Base-by-base conservation (phyloP, 75 land plant species). In the Pinus albicaulis region DNA sequence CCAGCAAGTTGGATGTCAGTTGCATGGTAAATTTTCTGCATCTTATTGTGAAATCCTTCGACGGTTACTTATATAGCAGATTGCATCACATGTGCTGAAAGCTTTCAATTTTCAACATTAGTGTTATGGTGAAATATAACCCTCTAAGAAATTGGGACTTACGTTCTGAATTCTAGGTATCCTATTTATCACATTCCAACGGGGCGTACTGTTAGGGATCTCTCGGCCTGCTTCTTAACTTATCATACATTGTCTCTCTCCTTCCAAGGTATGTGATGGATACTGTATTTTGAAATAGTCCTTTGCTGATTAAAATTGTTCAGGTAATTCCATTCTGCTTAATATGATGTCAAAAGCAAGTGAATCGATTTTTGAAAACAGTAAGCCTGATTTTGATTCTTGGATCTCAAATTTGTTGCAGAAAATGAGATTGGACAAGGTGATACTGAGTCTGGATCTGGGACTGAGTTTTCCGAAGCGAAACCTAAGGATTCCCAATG, bases 101-200 rank as follows among this genome's bases (percentile, higher is more conserved):
- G 71, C 24, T 8, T 41, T 17, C 12, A 48, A 8, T 68, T 41
- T 68, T 68, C 11, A 41, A 20, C 53, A 8, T 34, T 52, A n/a
- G 20, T 68, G 4, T 68, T 41, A 7, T 41, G 3, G 23, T 38
- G n/a, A 38, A 3, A 10, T 5, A 66, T 66, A 19, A 31, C 20
- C 38, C 38, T 44, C n/a, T 20, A 22, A 68, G 34, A 68, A 41
- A 41, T 41, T 44, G 4, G 10, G 10, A 68, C 10, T 68, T 68
- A 11, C 41, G 71, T 10, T 22, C 23, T 66, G 20, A 53, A 68
- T 68, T 68, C 14, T 44, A 83, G 85, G 85, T 86, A 86, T 74
- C 88, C 88, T 23, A 86, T 86, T 56, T 86, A 86, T 73, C 88
- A 85, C 64, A 86, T 86, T 25, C 88, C 88, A 59, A 84, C 79